A percentile compares a stretch with the other conserved stretches of the same genome.
phyloP scores from a whole-genome alignment of 192 early-diverging fungal genomes.

The Dissophora globulifera region DNA sequence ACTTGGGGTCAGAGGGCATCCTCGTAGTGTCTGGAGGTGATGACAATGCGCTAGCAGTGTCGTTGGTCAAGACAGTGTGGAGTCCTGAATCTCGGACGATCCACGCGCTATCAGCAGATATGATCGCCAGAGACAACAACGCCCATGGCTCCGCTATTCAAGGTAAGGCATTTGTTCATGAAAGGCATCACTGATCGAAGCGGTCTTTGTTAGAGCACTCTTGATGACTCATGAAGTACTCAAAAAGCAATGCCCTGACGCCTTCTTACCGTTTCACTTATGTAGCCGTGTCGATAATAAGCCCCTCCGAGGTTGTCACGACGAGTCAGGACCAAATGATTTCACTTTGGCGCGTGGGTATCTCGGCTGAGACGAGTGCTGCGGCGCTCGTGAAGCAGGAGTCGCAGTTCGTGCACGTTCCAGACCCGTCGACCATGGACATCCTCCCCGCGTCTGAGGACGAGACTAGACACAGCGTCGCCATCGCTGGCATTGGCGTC shows the following conservation, averaged over 20 bases:
- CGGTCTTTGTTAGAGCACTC: neutral
- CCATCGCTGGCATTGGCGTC: constrained; percentile 69
- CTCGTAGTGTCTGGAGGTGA: constrained; percentile 81
- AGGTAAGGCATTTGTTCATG: constrained; percentile 51
- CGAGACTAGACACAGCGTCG: constrained; percentile 20
- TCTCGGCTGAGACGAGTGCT: neutral
- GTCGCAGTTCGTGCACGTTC: constrained; percentile 68
- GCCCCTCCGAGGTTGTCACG: constrained; percentile 52
- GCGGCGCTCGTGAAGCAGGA: constrained; percentile 33
- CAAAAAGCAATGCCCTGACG: too few species aligned
- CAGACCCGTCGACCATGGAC: constrained; percentile 73
- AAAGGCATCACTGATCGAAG: too few species aligned
- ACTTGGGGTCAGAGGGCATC: constrained; percentile 16
- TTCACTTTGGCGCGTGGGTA: constrained; percentile 61
- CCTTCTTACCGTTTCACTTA: too few species aligned
- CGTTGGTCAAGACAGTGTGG: constrained; percentile 28
- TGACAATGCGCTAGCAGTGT: constrained; percentile 68
- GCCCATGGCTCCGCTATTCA: constrained; percentile 81
- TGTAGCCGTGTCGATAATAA: constrained; percentile 59
- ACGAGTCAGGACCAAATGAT: constrained; percentile 79
- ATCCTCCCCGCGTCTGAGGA: constrained; percentile 23
- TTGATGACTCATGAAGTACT: neutral
- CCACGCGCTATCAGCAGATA: neutral
- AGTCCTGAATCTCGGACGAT: neutral
- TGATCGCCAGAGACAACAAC: constrained; percentile 32